Evolutionary conservation across 139 green algal genomes (phyloP).

Genomic region (Haematococcus lacustris): DNA sequence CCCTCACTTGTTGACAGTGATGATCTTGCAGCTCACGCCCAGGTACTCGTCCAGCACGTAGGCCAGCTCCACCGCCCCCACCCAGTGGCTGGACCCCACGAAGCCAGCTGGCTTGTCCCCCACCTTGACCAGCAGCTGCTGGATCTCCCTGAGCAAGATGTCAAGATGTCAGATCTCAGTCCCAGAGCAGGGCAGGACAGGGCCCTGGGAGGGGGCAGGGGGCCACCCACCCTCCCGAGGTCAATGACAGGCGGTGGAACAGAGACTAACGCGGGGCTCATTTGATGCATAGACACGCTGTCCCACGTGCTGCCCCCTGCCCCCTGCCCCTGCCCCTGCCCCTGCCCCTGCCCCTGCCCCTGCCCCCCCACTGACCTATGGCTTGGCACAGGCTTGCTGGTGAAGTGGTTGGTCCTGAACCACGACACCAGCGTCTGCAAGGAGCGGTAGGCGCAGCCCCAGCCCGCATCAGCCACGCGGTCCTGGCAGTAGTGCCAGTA

Average conservation of each 20-base stretch:
- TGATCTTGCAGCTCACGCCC: slow-evolving; percentile 62
- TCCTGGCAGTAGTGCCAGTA: slow-evolving; percentile 98
- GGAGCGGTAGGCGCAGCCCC: slow-evolving; percentile 94
- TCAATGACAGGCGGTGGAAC: neutral
- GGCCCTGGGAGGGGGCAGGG: neutral
- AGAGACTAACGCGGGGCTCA: neutral
- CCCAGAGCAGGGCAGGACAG: neutral
- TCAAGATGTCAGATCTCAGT: no score
- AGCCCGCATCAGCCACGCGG: slow-evolving; percentile 82
- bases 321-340: neutral
- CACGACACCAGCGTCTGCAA: slow-evolving; percentile 92
- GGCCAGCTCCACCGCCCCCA: slow-evolving; percentile 89
- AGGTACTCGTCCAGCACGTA: slow-evolving; percentile 83
- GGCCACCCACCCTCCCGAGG: neutral
- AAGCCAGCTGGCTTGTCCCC: slow-evolving; percentile 81
- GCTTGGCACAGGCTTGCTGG: slow-evolving; percentile 49
- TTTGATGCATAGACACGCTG: neutral
- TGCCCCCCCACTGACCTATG: slow-evolving; percentile 44
- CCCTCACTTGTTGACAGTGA: slow-evolving; percentile 19
- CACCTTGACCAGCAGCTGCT: slow-evolving; percentile 71
- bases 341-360: neutral
- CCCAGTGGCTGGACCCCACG: slow-evolving; percentile 82
- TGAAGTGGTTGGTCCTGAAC: slow-evolving; percentile 82
- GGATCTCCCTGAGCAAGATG: slow-evolving; percentile 52
- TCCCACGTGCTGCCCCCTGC: neutral